Conservation (phyloP, 306 rosid species). For the Citrullus colocynthis region DNA sequence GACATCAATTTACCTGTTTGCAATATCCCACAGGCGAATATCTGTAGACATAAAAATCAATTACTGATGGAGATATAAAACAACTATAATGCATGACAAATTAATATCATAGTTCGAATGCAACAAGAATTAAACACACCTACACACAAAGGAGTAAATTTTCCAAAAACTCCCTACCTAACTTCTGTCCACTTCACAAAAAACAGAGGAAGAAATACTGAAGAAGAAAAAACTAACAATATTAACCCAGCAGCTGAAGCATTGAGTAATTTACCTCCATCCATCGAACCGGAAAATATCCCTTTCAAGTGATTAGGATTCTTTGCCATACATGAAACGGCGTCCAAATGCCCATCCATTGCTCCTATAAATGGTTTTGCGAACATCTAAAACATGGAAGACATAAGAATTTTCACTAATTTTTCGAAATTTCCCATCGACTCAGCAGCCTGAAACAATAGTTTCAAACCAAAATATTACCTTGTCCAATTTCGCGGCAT, state of each 20-base stretch:
- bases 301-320: slow-evolving; percentile 74
- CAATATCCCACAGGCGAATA: slow-evolving; percentile 87
- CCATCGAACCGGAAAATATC: slow-evolving; percentile 85
- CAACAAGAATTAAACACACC: not conserved
- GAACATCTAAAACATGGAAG: slow-evolving; percentile 39
- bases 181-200: not conserved
- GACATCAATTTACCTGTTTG: slow-evolving; percentile 47
- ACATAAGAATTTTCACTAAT: not conserved
- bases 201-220: not conserved
- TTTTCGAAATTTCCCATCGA: not conserved
- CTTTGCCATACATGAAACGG: slow-evolving; percentile 77
- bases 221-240: not conserved
- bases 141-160: not conserved
- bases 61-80: not conserved
- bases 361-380: slow-evolving; percentile 92
- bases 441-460: not conserved
- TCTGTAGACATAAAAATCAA: slow-evolving; percentile 32
- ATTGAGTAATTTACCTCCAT: slow-evolving; percentile 59
- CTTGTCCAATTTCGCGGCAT: slow-evolving; percentile 86
- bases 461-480: slow-evolving; percentile 14
- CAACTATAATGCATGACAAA: not conserved
- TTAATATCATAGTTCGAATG: not conserved
- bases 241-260: not conserved
- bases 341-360: slow-evolving; percentile 89
- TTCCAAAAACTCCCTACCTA: not conserved